Conservation (phyloP, 176 grass and related monocot species). For the Bromus sterilis region DNA sequence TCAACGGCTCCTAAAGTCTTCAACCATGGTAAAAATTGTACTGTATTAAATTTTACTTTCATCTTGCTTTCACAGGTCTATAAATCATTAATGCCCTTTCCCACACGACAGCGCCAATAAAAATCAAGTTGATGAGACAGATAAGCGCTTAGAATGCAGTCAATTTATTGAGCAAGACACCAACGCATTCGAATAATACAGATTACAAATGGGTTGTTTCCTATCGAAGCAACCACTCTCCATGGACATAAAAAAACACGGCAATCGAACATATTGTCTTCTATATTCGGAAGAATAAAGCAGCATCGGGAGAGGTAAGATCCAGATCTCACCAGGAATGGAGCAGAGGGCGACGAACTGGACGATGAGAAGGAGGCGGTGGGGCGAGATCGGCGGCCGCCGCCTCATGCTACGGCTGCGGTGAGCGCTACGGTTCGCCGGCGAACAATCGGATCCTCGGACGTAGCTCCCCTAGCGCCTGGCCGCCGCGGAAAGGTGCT, state of each 20-base stretch:
- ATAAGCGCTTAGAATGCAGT: background rate
- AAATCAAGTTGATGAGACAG: background rate
- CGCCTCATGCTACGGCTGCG: slow-evolving; percentile 36
- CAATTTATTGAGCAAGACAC: background rate
- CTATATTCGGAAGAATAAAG: background rate
- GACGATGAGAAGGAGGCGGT: background rate
- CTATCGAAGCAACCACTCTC: background rate
- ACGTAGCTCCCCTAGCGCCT: background rate
- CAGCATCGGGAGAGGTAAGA: background rate
- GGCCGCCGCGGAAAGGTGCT: background rate
- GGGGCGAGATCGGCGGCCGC: slow-evolving; percentile 8
- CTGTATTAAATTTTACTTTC: too few relatives aligned
- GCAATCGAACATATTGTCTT: background rate
- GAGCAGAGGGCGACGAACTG: slow-evolving; percentile 22
- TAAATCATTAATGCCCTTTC: background rate
- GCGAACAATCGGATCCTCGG: background rate
- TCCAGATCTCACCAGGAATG: slow-evolving; percentile 45
- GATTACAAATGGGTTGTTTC: background rate
- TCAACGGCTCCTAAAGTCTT: too few relatives aligned
- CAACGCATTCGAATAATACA: background rate
- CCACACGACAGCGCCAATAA: background rate
- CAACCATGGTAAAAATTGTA: too few relatives aligned
- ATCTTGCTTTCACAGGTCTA: background rate
- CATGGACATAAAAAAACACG: background rate
- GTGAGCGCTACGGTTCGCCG: background rate